These are phyloP conservation scores for Cercospora sp. DNA, from an alignment of 2,329 filamentous ascomycete genomes.

Conservation along the genomic window DNA sequence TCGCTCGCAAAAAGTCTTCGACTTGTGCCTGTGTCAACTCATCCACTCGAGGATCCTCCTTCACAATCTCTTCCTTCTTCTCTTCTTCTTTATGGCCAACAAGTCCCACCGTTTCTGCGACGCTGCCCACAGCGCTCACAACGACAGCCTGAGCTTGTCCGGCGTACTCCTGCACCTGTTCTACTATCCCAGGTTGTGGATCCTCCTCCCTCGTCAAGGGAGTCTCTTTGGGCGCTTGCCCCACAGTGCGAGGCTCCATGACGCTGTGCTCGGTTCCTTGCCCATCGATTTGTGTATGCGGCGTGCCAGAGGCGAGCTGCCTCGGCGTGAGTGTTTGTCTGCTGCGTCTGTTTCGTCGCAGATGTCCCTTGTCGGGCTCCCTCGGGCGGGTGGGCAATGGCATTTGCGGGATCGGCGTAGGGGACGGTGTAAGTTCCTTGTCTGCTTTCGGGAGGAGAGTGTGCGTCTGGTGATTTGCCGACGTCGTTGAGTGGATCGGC, in stretches of 20 bases:
- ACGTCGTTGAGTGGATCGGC: constrained; percentile 15
- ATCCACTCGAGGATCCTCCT: constrained; percentile 38
- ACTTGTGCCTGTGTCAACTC: constrained; percentile 35
- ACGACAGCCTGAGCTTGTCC: constrained; percentile 32
- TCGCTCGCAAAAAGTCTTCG: constrained; percentile 42
- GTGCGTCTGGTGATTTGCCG: constrained; percentile 21
- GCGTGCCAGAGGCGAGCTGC: constrained; percentile 48
- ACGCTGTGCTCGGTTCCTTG: constrained; percentile 48
- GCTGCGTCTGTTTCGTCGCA: constrained; percentile 44
- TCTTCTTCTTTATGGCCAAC: constrained; percentile 33
- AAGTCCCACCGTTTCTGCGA: constrained; percentile 39
- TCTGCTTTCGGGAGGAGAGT: constrained; percentile 19
- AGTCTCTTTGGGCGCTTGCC: constrained; percentile 53
- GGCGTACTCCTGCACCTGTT: constrained; percentile 47
- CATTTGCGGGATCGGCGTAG: constrained; percentile 33
- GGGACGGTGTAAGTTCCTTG: constrained; percentile 33
- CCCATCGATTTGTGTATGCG: constrained; percentile 45
- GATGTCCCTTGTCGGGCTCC: constrained; percentile 44
- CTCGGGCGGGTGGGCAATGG: constrained; percentile 42
- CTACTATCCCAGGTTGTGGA: constrained; percentile 42
- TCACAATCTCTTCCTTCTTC: constrained; percentile 19
- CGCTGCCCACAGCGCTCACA: constrained; percentile 33
- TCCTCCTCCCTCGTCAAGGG: constrained; percentile 37
- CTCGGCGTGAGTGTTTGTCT: constrained; percentile 47
- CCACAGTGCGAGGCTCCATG: constrained; percentile 52